Evolutionary conservation across 164 flowering plant species (phyloP).

Genomic region (Chimonanthus praecox): DNA sequence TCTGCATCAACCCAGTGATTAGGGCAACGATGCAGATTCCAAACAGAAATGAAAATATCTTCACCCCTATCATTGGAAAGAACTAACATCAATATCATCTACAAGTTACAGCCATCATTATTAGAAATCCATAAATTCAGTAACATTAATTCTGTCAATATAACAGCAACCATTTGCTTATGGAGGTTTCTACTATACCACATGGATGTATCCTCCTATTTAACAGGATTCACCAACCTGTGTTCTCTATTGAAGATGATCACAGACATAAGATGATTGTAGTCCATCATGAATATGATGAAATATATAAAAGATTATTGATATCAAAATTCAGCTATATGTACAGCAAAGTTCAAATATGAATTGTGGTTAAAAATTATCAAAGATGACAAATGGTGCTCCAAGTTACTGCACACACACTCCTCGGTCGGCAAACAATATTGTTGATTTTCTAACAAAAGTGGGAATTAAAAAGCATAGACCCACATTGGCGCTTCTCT

Average conservation of each 20-base stretch:
- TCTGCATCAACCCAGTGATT: slow-evolving; percentile 75
- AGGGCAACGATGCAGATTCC: slow-evolving; percentile 93
- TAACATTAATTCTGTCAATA: background rate
- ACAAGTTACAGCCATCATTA: background rate
- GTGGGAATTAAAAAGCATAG: too few relatives aligned
- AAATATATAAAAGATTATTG: background rate
- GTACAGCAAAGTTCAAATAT: background rate
- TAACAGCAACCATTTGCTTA: background rate
- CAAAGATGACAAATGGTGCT: background rate
- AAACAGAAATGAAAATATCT: slow-evolving; percentile 87
- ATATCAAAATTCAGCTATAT: background rate
- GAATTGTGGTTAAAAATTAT: background rate
- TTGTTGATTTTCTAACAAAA: too few relatives aligned
- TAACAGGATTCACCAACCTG: background rate
- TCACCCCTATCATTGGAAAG: slow-evolving; percentile 54
- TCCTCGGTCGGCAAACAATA: too few relatives aligned
- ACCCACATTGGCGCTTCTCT: too few relatives aligned
- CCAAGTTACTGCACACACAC: background rate
- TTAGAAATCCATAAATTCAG: background rate
- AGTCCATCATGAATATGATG: background rate
- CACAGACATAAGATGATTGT: background rate
- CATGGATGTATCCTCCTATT: background rate
- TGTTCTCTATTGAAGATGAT: background rate
- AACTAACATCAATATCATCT: background rate
- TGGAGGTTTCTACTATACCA: too few relatives aligned